phyloP scores from a whole-genome alignment of 1,284 basidiomycete genomes.

The Fomitopsis schrenkii region DNA sequence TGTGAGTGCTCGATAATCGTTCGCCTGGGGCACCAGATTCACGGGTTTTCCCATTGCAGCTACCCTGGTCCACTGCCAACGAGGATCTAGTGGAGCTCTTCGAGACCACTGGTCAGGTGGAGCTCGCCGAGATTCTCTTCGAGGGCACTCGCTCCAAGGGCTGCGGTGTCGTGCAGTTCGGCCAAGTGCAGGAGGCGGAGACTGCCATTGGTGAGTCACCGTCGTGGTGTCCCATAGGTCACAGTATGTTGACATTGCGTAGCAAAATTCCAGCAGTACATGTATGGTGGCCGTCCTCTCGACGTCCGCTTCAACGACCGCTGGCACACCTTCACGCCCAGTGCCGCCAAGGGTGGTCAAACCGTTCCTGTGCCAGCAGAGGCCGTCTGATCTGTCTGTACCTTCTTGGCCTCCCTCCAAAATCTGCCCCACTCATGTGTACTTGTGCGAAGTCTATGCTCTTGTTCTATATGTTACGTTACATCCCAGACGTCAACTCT shows the following conservation, averaged over 20 bases:
- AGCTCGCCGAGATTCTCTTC: slow-evolving; percentile 90
- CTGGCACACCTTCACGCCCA: slow-evolving; percentile 86
- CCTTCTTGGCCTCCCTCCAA: not conserved
- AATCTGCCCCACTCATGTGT: slow-evolving; percentile 4
- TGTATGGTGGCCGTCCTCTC: slow-evolving; percentile 84
- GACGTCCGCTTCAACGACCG: slow-evolving; percentile 91
- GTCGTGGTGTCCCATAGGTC: not conserved
- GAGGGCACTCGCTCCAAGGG: slow-evolving; percentile 91
- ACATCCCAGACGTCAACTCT: slow-evolving; percentile 2
- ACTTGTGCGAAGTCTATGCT: slow-evolving; percentile 6
- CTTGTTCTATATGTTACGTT: slow-evolving; percentile 4
- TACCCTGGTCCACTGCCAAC: slow-evolving; percentile 99
- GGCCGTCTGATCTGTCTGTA: slow-evolving; percentile 11
- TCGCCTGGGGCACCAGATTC: not conserved
- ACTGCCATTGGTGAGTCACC: slow-evolving; percentile 78
- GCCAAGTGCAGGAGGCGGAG: slow-evolving; percentile 85
- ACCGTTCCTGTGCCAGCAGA: slow-evolving; percentile 35
- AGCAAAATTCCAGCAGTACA: slow-evolving; percentile 90
- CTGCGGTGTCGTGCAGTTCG: slow-evolving; percentile 93
- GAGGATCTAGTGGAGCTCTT: slow-evolving; percentile 98
- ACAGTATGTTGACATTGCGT: not conserved
- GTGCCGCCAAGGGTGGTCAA: slow-evolving; percentile 81
- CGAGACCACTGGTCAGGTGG: slow-evolving; percentile 94
- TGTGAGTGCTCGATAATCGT: slow-evolving; percentile 49
- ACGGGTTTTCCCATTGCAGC: slow-evolving; percentile 37